Evolutionary conservation across 495 filamentous ascomycete genomes (phyloP).

Genomic region (Penicillium riverlandense): DNA sequence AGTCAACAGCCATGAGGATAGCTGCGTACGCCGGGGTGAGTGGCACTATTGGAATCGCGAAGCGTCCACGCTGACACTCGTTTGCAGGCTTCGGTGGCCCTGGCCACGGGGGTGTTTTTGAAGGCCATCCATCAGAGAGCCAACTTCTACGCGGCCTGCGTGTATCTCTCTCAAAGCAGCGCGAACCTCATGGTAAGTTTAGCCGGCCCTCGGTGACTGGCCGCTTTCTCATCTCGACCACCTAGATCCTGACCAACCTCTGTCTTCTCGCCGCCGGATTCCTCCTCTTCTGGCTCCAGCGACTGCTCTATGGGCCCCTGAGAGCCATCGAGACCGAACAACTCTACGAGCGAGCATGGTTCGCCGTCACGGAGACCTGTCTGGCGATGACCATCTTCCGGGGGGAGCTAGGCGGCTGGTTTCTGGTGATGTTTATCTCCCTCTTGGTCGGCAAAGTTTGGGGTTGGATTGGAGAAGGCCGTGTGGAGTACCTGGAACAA

Average conservation of each 20-base stretch:
- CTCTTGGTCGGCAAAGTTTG: conserved; percentile 93
- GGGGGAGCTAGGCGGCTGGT: conserved; percentile 88
- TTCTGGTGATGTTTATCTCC: conserved; percentile 89
- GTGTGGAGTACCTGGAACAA: conserved; percentile 90
- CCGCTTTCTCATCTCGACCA: neutral
- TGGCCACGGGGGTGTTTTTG: conserved; percentile 74
- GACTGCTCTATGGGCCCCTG: conserved; percentile 83
- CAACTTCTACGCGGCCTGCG: conserved; percentile 96
- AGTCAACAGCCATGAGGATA: conserved; percentile 40
- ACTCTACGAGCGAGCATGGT: conserved; percentile 95
- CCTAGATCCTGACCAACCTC: conserved; percentile 81
- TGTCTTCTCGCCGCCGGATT: conserved; percentile 67
- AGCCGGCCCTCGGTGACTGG: neutral
- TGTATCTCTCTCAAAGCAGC: conserved; percentile 93
- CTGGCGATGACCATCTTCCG: conserved; percentile 99
- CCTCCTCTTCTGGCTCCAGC: conserved; percentile 79
- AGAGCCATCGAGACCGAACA: conserved; percentile 94
- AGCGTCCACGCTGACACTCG: conserved; percentile 10
- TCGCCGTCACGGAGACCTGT: conserved; percentile 91
- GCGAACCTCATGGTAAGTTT: conserved; percentile 78
- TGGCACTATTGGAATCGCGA: neutral
- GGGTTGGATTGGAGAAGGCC: conserved; percentile 94
- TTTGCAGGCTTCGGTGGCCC: conserved; percentile 60
- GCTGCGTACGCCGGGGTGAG: conserved; percentile 47
- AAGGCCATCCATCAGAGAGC: conserved; percentile 89